Conservation (phyloP, 2,329 filamentous ascomycete genomes). For the Sporothrix curviconia region DNA sequence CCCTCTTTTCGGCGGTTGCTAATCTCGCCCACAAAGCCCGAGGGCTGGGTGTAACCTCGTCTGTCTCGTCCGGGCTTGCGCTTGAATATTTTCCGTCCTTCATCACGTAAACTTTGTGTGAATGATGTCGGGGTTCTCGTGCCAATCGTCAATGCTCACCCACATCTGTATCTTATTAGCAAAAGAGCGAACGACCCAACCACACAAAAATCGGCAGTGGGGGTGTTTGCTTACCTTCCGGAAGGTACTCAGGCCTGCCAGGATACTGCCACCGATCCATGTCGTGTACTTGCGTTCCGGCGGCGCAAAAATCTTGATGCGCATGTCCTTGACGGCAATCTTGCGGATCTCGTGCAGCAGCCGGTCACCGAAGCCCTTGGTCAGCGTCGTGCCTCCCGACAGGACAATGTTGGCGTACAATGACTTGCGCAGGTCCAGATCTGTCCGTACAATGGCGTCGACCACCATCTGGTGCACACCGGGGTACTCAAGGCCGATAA, state of each 20-base stretch:
- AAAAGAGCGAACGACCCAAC: neutral
- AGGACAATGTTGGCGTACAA: conserved; percentile 96
- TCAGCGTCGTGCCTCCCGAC: conserved; percentile 90
- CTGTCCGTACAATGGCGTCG: conserved; percentile 88
- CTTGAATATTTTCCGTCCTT: neutral
- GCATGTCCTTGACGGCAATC: conserved; percentile 96
- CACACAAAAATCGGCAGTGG: neutral
- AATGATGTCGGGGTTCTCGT: conserved; percentile 98
- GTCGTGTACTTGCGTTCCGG: conserved; percentile 98
- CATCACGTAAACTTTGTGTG: conserved; percentile 87
- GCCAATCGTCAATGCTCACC: conserved; percentile 99
- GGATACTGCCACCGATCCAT: conserved; percentile 97
- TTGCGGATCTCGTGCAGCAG: conserved; percentile 86
- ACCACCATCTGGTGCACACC: conserved; percentile 97
- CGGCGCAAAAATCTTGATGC: conserved; percentile 97
- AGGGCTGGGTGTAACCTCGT: neutral
- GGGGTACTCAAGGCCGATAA: conserved; percentile 93
- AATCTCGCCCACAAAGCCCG: no score
- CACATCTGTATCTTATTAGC: conserved; percentile 66
- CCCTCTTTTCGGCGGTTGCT: no score
- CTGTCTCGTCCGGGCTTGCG: neutral
- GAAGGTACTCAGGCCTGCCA: conserved; percentile 94
- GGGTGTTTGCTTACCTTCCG: conserved; percentile 68
- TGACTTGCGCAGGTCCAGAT: conserved; percentile 89
- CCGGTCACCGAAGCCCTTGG: conserved; percentile 92